Conservation (phyloP, 192 early-diverging fungal genomes). For the Mortierella antarctica region DNA sequence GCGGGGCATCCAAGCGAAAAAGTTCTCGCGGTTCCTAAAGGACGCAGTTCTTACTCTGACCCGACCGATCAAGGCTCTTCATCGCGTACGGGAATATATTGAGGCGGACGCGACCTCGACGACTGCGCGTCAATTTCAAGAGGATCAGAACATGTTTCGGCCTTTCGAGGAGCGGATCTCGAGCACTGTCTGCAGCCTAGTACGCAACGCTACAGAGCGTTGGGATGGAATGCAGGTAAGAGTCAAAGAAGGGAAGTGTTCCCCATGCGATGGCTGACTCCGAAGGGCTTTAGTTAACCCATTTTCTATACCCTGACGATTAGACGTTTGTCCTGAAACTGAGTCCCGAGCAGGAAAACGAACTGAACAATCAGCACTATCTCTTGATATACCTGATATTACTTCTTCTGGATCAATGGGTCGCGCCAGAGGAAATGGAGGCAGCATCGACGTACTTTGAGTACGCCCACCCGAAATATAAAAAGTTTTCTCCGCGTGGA, state of each 20-base stretch:
- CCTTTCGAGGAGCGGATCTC: slow-evolving; percentile 31
- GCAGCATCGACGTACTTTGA: slow-evolving; percentile 32
- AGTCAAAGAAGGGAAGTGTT: neutral
- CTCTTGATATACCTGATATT: slow-evolving; percentile 31
- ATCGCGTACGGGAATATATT: slow-evolving; percentile 30
- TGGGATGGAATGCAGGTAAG: slow-evolving; percentile 34
- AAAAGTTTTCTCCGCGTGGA: slow-evolving; percentile 31
- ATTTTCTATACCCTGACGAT: neutral
- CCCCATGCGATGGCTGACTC: neutral
- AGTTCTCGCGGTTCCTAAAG: slow-evolving; percentile 41
- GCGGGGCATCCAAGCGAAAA: slow-evolving; percentile 19
- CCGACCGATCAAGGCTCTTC: slow-evolving; percentile 40
- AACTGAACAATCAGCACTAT: slow-evolving; percentile 51
- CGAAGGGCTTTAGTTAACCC: neutral
- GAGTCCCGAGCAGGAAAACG: slow-evolving; percentile 24
- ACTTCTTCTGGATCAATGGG: slow-evolving; percentile 38
- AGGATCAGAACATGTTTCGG: slow-evolving; percentile 9
- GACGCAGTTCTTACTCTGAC: slow-evolving; percentile 26
- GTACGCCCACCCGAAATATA: slow-evolving; percentile 39
- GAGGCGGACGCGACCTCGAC: slow-evolving; percentile 6
- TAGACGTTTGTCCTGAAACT: slow-evolving; percentile 27
- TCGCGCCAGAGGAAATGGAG: slow-evolving; percentile 36
- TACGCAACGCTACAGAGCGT: slow-evolving; percentile 2
- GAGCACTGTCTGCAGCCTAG: slow-evolving; percentile 8
- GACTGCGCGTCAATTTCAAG: slow-evolving; percentile 7